A percentile compares a stretch with the other conserved stretches of the same genome.
Conservation (phyloP, 2,329 filamentous ascomycete species). For the Pestalotiopsis sp. region DNA sequence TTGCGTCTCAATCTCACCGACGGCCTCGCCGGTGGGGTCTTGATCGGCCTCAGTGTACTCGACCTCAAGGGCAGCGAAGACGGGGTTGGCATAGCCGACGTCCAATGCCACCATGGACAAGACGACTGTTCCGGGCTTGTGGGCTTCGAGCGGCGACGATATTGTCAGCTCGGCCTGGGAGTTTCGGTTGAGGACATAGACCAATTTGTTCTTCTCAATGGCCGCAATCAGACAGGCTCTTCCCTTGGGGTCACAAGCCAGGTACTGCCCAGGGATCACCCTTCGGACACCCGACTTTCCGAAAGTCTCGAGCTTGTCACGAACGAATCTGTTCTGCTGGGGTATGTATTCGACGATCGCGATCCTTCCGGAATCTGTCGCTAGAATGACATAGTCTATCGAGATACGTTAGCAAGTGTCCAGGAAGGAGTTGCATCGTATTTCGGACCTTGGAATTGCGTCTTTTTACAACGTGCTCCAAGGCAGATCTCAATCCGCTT, state of each 20-base stretch:
- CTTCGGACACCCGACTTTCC: slow-evolving; percentile 94
- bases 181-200: slow-evolving; percentile 97
- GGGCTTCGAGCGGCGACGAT: slow-evolving; percentile 93
- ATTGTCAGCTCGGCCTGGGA: slow-evolving; percentile 94
- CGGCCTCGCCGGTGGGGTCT: slow-evolving; percentile 83
- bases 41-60: slow-evolving; percentile 92
- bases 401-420: slow-evolving; percentile 23
- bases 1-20: slow-evolving; percentile 81
- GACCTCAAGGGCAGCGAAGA: slow-evolving; percentile 92
- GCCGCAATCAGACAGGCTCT: slow-evolving; percentile 93
- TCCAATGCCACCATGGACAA: slow-evolving; percentile 87
- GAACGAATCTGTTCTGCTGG: slow-evolving; percentile 82
- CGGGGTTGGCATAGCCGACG: slow-evolving; percentile 94
- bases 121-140: slow-evolving; percentile 89
- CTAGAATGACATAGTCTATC: slow-evolving; percentile 91
- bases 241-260: slow-evolving; percentile 93
- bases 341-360: slow-evolving; percentile 91
- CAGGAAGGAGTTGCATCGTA: slow-evolving; percentile 12
- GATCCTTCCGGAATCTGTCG: slow-evolving; percentile 93
- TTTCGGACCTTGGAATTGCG: slow-evolving; percentile 16
- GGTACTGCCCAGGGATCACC: slow-evolving; percentile 92
- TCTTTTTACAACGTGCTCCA: slow-evolving; percentile 22
- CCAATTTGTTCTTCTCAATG: slow-evolving; percentile 98
- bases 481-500: slow-evolving; percentile 25
- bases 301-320: slow-evolving; percentile 94